Evolutionary conservation across 345 rosid genomes (phyloP), one percentile per base, ranked within the genome.

Genomic region (Boechera divaricarpa): DNA sequence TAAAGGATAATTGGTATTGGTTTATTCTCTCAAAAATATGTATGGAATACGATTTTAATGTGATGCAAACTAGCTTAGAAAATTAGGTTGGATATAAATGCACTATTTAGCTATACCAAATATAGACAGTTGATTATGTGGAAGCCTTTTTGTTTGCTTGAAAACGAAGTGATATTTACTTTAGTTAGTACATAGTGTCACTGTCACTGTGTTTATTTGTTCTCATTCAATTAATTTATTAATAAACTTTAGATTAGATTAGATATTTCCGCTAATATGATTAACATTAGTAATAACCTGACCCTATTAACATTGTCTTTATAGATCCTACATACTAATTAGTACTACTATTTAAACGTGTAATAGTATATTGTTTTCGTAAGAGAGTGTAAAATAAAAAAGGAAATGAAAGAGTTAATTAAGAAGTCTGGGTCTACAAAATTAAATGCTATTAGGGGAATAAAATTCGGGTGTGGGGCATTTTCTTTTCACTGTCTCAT

Each of bases 141-240:
- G 48, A 65, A 56, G 39, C 45, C 63, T 47, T 65, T 56, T 66
- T 45, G 72, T 66, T 74, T 66, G 72, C 66, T 74, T 74, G 52
- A 35, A 74, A 65, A 55, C 58, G 39, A 74, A 74, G 78, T 74
- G 57, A 74, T 63, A 54, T 64, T 64, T 65, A 74, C 28, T 63
- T 45, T 73, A 73, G 35, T 51, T 74, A 64, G 47, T 32, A 64
- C 54, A 12, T 74, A 55, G 71, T 56, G 72, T 74, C 57, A 52
- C 28, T 45, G 9, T 63, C 68, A 60, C 29, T 48, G 29, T 47
- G 45, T 16, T 29, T 63, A 63, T 55, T 65, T 36, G 42, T 42
- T 74, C 21, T n/a, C 57, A 55, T 44, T 44, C 56, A 54, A 44
- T 45, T 31, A 42, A 39, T 31, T 39, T 10, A 3, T 28, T 26